phyloP scores from a whole-genome alignment of 2,329 filamentous ascomycete genomes.

The Monosporascus sp. region DNA sequence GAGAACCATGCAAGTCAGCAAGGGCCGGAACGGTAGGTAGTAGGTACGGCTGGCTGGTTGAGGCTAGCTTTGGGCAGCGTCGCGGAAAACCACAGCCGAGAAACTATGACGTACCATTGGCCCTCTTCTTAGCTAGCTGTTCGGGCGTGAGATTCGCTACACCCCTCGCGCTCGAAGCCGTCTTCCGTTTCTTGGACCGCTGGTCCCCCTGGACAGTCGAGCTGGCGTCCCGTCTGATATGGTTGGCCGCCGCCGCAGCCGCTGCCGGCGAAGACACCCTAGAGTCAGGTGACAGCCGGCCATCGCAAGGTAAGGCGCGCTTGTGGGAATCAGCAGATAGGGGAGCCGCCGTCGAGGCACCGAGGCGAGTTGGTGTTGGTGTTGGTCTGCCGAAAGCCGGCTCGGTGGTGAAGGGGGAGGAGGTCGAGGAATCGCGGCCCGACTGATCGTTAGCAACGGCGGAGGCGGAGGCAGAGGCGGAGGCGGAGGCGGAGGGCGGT shows the following conservation, averaged over 20 bases:
- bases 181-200: conserved; percentile 41
- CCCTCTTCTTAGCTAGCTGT: conserved; percentile 64
- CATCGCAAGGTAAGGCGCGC: conserved; percentile 18
- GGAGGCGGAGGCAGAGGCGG: neutral
- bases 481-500: neutral
- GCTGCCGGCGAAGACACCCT: conserved; percentile 10
- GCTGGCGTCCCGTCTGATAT: conserved; percentile 2
- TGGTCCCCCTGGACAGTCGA: conserved; percentile 17
- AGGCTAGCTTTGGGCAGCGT: neutral
- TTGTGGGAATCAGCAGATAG: conserved; percentile 12
- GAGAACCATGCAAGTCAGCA: conserved; percentile 7
- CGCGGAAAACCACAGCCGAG: neutral
- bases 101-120: conserved; percentile 42
- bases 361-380: neutral
- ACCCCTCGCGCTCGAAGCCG: conserved; percentile 40
- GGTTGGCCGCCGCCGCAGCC: conserved; percentile 2
- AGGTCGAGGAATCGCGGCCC: neutral
- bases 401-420: neutral
- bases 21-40: neutral
- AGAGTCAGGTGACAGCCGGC: conserved; percentile 19
- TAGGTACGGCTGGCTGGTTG: no score
- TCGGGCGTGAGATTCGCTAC: conserved; percentile 67
- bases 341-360: neutral
- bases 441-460: neutral
- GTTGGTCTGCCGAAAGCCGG: neutral